Base-by-base conservation (phyloP, 106 monocot genomes). In the Dendrobium nobile region DNA sequence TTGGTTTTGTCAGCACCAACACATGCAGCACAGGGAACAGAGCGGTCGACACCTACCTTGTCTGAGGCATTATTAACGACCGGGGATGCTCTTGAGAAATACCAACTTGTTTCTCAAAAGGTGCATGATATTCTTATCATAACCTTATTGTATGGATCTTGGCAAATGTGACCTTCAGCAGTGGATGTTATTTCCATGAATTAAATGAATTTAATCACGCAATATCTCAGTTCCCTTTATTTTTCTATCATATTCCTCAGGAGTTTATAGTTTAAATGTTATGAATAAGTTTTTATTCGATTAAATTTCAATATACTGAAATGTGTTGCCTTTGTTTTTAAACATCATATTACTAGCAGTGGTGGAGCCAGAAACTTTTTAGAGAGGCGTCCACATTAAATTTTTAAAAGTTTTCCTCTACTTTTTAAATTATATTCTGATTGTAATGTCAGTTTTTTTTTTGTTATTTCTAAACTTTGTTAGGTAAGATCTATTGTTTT, bases 51-150 rank as follows among this genome's bases (percentile, higher is more conserved):
- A 77, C 44, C 86, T 27, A 45, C 78, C 9, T 77, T 86, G 67
- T 84, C 87, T 17, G 94, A 97, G 70, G 47, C 86, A 67, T 80
- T 86, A 54, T 77, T 88, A 80, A 88, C 81, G 56, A 89, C 92
- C 18, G 89, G 92, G 13, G 94, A 98, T 79, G 94, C 88, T 17
- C 78, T 98, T 78, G 94, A 98, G 20, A 94, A 86, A 44, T 98
- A 92, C 79, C 92, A 91, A 79, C 78, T 85, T 51, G 67, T 98
- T 67, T 85, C 88, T 37, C 92, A 91, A 77, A 98, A 88, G 94
- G 97, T 98, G 84, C 70, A 70, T 2, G 70, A 70, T 37, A 37
- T 48, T 26, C 75, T 47, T 74, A 74, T 43, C 22, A 7, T 74
- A 44, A 44, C 5, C n/a, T 44, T 44, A n/a, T 44, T 74, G 20